Percentiles rank a stretch among this genome's conserved stretches.
Evolutionary conservation across 352 stramenopile genomes (phyloP).

Genomic region (Pythium periplocum): DNA sequence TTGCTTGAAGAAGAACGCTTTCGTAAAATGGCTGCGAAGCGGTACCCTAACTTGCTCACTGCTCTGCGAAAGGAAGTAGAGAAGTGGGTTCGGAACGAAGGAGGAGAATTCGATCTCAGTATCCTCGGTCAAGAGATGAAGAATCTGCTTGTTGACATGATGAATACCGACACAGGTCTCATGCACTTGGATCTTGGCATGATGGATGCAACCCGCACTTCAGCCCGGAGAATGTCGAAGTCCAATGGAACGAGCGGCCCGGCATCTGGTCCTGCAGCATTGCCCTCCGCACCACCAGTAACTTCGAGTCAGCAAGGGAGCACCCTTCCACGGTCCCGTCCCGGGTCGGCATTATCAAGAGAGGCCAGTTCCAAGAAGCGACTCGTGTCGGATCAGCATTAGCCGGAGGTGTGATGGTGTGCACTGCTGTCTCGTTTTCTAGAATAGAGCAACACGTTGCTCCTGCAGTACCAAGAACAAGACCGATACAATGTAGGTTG

Average conservation of each 20-base stretch:
- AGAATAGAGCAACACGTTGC: too few relatives aligned
- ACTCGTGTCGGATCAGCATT: constrained; percentile 17
- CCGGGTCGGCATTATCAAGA: constrained; percentile 26
- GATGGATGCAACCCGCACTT: constrained; percentile 26
- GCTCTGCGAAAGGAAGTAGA: constrained; percentile 58
- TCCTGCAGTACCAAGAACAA: too few relatives aligned
- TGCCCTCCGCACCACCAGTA: not conserved
- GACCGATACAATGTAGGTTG: too few relatives aligned
- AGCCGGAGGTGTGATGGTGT: too few relatives aligned
- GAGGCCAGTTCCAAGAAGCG: constrained; percentile 27
- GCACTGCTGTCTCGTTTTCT: too few relatives aligned
- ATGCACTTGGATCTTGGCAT: constrained; percentile 79
- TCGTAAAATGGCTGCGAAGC: constrained; percentile 64
- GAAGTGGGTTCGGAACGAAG: constrained; percentile 70
- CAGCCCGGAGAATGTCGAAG: constrained; percentile 25
- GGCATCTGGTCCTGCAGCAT: not conserved
- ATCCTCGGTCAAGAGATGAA: constrained; percentile 74
- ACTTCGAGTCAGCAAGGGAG: not conserved
- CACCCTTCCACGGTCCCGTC: constrained; percentile 25
- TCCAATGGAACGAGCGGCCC: constrained; percentile 3
- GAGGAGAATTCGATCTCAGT: constrained; percentile 63
- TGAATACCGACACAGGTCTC: constrained; percentile 75
- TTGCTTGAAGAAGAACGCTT: constrained; percentile 77
- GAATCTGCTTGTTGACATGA: constrained; percentile 66
- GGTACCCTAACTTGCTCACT: constrained; percentile 49